Evolutionary conservation across 805 yeast genomes (phyloP).

Genomic region (Candida fluviatilis): DNA sequence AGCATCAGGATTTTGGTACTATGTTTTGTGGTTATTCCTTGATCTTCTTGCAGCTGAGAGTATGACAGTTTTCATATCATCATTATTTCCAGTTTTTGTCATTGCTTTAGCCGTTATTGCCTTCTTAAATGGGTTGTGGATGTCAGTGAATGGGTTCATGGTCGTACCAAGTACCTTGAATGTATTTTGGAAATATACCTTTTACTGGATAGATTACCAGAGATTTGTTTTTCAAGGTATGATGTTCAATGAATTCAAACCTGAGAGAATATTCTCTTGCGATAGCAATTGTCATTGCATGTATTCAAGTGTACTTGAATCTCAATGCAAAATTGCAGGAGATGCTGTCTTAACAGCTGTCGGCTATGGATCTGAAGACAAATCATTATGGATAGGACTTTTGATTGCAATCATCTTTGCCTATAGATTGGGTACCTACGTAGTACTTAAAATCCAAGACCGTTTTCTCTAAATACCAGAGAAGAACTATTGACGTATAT

Average conservation of each 20-base stretch:
- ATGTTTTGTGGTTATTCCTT: slow-evolving; percentile 34
- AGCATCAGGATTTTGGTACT: slow-evolving; percentile 28
- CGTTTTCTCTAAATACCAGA: background rate
- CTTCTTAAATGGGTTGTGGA: slow-evolving; percentile 41
- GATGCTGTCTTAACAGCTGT: slow-evolving; percentile 25
- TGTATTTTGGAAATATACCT: slow-evolving; percentile 37
- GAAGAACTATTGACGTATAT: too few relatives aligned
- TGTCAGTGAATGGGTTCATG: slow-evolving; percentile 40
- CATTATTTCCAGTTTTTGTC: slow-evolving; percentile 33
- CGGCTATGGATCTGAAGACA: slow-evolving; percentile 24
- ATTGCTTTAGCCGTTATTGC: slow-evolving; percentile 37
- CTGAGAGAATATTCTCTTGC: slow-evolving; percentile 22
- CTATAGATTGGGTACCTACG: slow-evolving; percentile 24
- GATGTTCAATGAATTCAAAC: slow-evolving; percentile 37
- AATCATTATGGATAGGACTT: slow-evolving; percentile 34
- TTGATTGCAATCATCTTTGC: slow-evolving; percentile 25
- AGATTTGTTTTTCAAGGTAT: slow-evolving; percentile 41
- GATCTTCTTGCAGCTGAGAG: slow-evolving; percentile 40
- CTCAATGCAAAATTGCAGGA: slow-evolving; percentile 29
- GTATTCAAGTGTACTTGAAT: slow-evolving; percentile 22
- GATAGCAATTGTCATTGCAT: slow-evolving; percentile 34
- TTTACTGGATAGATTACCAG: slow-evolving; percentile 38
- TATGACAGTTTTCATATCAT: slow-evolving; percentile 31
- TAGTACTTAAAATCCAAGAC: slow-evolving; percentile 11
- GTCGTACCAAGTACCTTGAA: slow-evolving; percentile 30